Base-by-base conservation (phyloP, 2,329 filamentous ascomycete genomes). In the Paecilomyces variotii region DNA sequence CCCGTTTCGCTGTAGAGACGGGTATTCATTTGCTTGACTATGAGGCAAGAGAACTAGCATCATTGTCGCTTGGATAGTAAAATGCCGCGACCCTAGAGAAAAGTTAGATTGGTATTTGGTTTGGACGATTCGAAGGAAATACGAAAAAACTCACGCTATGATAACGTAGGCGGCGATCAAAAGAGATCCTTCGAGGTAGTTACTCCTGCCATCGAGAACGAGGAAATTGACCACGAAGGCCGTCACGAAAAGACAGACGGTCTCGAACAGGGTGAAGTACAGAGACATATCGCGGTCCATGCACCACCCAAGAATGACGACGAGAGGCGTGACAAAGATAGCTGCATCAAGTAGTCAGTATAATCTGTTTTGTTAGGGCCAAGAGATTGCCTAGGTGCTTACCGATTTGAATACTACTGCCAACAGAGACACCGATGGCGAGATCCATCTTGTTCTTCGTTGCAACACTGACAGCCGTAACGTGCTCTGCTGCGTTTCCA, bases 361-460 rank as follows among this genome's bases (percentile, higher is more conserved):
- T 30, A 26, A 52, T 26, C 5, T 26, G 4, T 14, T 7, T 28
- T n/a, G 25, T 24, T 32, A 14, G 50, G 50, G 4, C 12, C 19
- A 52, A 53, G 2, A 52, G 10, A 28, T 25, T 45, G 39, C 9
- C 19, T 30, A 19, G 30, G 2, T 2, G 61, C 62, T 57, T 60
- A 74, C 73, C 78, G 54, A 92, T 90, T 73, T 92, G 89, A 74
- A 93, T 92, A 65, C 86, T 89, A 10, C 86, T 89, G 28, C 89
- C 89, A 34, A 92, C 87, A 11, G 88, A 89, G 10, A 92, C 88
- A 68, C 88, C 89, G 62, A 92, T 91, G 2, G 89, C 87, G 7
- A 92, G 77, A 68, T 92, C 89, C 87, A 91, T 91, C 75, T 92
- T 92, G 74, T 91, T 90, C 79, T 91, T 91, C 65, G 87, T 82